Percentiles rank a stretch among this genome's conserved stretches.
Conservation (phyloP, 805 yeast species). For the Hanseniaspora valbyensis region DNA sequence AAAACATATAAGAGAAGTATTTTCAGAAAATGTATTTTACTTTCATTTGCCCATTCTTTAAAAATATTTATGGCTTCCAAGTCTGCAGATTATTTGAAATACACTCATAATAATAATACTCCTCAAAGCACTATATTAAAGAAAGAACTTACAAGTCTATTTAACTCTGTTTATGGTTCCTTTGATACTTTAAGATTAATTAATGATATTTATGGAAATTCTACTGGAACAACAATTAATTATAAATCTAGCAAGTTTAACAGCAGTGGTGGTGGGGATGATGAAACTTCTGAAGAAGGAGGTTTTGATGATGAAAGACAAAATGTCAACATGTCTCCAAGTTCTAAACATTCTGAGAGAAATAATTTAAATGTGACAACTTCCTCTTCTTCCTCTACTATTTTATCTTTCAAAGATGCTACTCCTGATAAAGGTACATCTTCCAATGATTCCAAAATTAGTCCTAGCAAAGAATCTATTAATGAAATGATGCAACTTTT, state of each 20-base stretch:
- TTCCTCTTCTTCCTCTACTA: not conserved
- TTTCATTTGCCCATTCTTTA: constrained; percentile 38
- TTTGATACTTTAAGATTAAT: constrained; percentile 13
- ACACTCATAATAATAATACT: constrained; percentile 14
- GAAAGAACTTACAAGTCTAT: constrained; percentile 8
- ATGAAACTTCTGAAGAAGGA: not conserved
- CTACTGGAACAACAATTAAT: not conserved
- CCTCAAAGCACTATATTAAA: constrained; percentile 4
- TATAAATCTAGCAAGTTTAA: not conserved
- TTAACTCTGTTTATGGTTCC: constrained; percentile 5
- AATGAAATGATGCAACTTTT: not conserved
- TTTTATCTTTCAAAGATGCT: not conserved
- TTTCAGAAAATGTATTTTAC: constrained; percentile 37
- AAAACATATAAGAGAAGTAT: constrained; percentile 34
- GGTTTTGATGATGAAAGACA: not conserved
- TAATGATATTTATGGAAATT: constrained; percentile 13
- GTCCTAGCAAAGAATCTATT: not conserved
- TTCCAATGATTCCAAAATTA: not conserved
- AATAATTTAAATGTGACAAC: too few relatives aligned
- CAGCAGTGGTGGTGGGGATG: too few relatives aligned
- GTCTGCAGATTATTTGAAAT: constrained; percentile 35
- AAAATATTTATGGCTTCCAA: constrained; percentile 42
- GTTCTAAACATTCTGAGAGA: not conserved
- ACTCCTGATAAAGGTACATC: not conserved
- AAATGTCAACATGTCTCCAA: not conserved